Percentiles rank a stretch among this genome's conserved stretches.
Evolutionary conservation across 495 filamentous ascomycete species (phyloP).

Genomic region (Hypoxylon subgilvum): DNA sequence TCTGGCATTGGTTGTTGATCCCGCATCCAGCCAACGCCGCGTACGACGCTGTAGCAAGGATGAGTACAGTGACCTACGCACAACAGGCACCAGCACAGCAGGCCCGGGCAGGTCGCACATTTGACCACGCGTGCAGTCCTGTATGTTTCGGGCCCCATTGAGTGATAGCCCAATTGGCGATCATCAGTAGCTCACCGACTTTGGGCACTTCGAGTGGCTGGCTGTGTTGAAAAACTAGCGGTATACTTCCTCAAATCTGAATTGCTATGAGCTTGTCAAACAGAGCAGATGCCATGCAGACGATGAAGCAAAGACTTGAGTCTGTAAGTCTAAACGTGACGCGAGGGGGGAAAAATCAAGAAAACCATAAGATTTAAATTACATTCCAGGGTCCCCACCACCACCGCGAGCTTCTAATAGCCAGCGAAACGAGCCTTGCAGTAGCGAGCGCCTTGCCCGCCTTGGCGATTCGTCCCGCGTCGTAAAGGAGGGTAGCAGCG

Average conservation of each 20-base stretch:
- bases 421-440: slow-evolving; percentile 5
- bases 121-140: slow-evolving; percentile 16
- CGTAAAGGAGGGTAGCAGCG: slow-evolving; percentile 32
- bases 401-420: slow-evolving; percentile 6
- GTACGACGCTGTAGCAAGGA: slow-evolving; percentile 33
- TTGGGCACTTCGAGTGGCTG: slow-evolving; percentile 7
- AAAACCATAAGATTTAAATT: slow-evolving; percentile 31
- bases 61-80: slow-evolving; percentile 4
- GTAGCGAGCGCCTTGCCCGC: slow-evolving; percentile 33
- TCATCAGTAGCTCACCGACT: slow-evolving; percentile 28
- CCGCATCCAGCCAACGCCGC: slow-evolving; percentile 33
- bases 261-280: no score
- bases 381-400: slow-evolving; percentile 13
- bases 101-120: slow-evolving; percentile 21
- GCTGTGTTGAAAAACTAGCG: neutral
- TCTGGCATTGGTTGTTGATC: slow-evolving; percentile 39
- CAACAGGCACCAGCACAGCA: slow-evolving; percentile 34
- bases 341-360: slow-evolving; percentile 5
- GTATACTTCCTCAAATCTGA: neutral
- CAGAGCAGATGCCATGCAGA: neutral
- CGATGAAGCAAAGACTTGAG: neutral
- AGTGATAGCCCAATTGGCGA: slow-evolving; percentile 22
- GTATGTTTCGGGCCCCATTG: slow-evolving; percentile 15
- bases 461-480: slow-evolving; percentile 32
- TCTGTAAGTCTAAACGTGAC: no score